A percentile compares a stretch with the other conserved stretches of the same genome.
Evolutionary conservation across 768 basidiomycete species (phyloP).

Genomic region (Dendrothele bispora): DNA sequence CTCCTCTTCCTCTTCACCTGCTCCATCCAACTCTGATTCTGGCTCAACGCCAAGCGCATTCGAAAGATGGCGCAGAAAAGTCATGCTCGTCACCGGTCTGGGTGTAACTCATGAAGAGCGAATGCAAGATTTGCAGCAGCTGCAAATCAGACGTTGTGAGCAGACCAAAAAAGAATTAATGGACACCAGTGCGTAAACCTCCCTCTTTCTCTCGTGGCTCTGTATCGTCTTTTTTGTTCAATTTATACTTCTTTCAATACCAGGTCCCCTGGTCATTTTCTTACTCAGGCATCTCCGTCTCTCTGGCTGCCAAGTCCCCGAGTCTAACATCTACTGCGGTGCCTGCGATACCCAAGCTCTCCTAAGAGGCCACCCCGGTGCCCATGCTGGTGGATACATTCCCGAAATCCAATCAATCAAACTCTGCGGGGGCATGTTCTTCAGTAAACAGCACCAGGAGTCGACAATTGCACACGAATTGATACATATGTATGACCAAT

Average conservation of each 20-base stretch:
- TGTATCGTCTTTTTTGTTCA: constrained; percentile 9
- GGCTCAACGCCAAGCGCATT: constrained; percentile 44
- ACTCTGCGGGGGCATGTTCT: constrained; percentile 83
- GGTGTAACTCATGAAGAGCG: constrained; percentile 48
- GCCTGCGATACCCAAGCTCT: constrained; percentile 61
- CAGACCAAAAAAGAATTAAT: constrained; percentile 68
- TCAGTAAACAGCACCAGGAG: constrained; percentile 86
- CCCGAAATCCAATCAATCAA: constrained; percentile 70
- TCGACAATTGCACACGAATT: constrained; percentile 92
- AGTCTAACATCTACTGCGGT: constrained; percentile 76
- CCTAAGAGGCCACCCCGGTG: constrained; percentile 13
- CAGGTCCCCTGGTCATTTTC: constrained; percentile 86
- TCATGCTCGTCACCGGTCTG: constrained; percentile 46
- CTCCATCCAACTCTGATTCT: neutral
- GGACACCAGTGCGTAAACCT: constrained; percentile 57
- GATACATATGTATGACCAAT: constrained; percentile 93
- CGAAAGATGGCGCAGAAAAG: constrained; percentile 48
- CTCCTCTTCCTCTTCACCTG: neutral
- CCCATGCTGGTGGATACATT: constrained; percentile 78
- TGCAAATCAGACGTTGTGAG: constrained; percentile 54
- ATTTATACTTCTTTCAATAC: neutral
- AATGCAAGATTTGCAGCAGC: constrained; percentile 34
- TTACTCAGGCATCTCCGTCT: constrained; percentile 89
- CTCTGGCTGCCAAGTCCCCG: constrained; percentile 68
- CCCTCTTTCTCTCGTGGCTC: constrained; percentile 7